A percentile compares a stretch with the other conserved stretches of the same genome.
Conservation (phyloP, 495 filamentous ascomycete genomes). For the Tuber indicum region DNA sequence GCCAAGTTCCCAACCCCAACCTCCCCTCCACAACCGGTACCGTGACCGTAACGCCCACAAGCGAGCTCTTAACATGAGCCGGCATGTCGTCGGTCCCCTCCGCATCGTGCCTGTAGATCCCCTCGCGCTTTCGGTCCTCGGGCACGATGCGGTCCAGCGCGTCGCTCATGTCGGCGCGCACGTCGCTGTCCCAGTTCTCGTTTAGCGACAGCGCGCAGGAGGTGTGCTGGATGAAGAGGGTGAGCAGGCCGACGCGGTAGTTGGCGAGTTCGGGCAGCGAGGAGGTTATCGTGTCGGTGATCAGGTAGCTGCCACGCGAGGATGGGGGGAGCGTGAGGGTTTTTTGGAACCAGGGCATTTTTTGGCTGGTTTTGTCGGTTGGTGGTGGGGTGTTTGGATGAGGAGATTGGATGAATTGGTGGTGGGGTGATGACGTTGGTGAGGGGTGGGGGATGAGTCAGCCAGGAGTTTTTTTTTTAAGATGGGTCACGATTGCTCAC, state of each 20-base stretch:
- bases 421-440: constrained; percentile 35
- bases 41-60: constrained; percentile 80
- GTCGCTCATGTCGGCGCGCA: constrained; percentile 83
- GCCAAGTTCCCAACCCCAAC: constrained; percentile 64
- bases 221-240: constrained; percentile 46
- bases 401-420: constrained; percentile 7
- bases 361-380: constrained; percentile 9
- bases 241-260: constrained; percentile 80
- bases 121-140: constrained; percentile 58
- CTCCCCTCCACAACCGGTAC: constrained; percentile 84
- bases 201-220: constrained; percentile 46
- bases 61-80: constrained; percentile 84
- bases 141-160: constrained; percentile 83
- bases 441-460: neutral
- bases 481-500: neutral
- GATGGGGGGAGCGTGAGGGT: constrained; percentile 62
- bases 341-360: constrained; percentile 71
- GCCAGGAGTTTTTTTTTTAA: neutral
- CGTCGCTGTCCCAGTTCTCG: constrained; percentile 86
- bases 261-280: constrained; percentile 65
- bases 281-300: constrained; percentile 64
- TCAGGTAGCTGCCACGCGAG: constrained; percentile 78
- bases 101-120: constrained; percentile 78
- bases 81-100: constrained; percentile 93
- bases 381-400: constrained; percentile 5